Evolutionary conservation across 2,329 filamentous ascomycete species (phyloP).

Genomic region (Tolypocladium nubicola): DNA sequence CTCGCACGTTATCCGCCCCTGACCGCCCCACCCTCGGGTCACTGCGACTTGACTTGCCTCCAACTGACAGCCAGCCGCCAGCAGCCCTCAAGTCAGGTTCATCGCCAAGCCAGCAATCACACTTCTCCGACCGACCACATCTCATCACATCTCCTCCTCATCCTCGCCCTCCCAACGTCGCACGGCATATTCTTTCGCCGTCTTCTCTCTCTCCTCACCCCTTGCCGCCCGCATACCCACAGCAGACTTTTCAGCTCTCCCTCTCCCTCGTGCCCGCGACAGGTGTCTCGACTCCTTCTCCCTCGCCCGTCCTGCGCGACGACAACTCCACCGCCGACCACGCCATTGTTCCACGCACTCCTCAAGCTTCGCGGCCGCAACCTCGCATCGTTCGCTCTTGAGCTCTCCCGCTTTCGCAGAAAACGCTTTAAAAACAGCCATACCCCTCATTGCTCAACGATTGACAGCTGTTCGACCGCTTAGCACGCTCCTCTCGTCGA

Average conservation of each 20-base stretch:
- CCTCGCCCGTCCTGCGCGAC: background rate
- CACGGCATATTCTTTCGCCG: background rate
- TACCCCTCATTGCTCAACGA: background rate
- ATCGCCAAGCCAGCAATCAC: background rate
- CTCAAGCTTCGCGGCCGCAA: background rate
- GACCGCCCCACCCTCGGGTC: background rate
- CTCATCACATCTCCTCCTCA: slow-evolving; percentile 1
- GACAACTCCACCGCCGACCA: background rate
- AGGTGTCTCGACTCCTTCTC: background rate
- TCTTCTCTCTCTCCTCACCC: background rate
- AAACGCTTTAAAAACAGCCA: background rate
- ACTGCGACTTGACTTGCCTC: background rate
- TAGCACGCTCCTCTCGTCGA: background rate
- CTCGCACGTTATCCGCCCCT: background rate
- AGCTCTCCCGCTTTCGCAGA: background rate
- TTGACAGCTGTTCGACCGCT: background rate
- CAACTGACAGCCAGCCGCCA: background rate
- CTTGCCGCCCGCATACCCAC: background rate
- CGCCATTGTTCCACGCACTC: background rate
- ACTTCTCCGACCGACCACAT: background rate
- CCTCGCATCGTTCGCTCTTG: background rate
- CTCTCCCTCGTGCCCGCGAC: background rate
- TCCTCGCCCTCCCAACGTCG: background rate
- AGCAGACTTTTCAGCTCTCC: background rate
- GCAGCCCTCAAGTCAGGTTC: background rate